A percentile compares a stretch with the other conserved stretches of the same genome.
Evolutionary conservation across 1,284 basidiomycete genomes (phyloP).

Genomic region (Papiliotrema laurentii): DNA sequence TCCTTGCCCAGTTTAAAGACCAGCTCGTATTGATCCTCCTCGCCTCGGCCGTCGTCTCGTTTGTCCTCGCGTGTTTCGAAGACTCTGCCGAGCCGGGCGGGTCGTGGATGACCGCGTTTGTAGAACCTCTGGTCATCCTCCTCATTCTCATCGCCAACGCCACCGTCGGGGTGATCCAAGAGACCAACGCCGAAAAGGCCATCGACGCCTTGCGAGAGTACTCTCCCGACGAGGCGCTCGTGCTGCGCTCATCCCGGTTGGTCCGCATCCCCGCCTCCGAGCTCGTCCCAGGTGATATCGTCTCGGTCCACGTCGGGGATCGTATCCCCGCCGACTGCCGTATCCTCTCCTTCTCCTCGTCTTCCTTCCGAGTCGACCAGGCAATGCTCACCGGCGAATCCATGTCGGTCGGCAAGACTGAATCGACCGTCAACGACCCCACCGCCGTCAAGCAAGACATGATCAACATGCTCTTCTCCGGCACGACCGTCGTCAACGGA

Average conservation of each 20-base stretch:
- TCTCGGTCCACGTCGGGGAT: constrained; percentile 85
- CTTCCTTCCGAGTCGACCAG: constrained; percentile 85
- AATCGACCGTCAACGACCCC: constrained; percentile 61
- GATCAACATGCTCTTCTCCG: constrained; percentile 90
- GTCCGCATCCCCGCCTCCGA: constrained; percentile 72
- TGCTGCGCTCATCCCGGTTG: constrained; percentile 69
- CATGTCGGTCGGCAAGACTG: constrained; percentile 74
- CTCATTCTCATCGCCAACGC: constrained; percentile 92
- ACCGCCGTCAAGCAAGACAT: constrained; percentile 92
- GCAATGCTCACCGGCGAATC: constrained; percentile 93
- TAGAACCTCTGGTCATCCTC: constrained; percentile 87
- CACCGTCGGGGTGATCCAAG: constrained; percentile 89
- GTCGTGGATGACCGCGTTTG: constrained; percentile 67
- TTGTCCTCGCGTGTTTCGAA: constrained; percentile 81
- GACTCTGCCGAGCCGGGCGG: constrained; percentile 58
- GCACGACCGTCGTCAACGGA: constrained; percentile 90
- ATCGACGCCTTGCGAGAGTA: constrained; percentile 94
- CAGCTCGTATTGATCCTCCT: constrained; percentile 92
- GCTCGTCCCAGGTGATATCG: constrained; percentile 89
- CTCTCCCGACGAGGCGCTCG: constrained; percentile 89
- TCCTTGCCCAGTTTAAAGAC: constrained; percentile 97
- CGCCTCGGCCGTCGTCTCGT: constrained; percentile 83
- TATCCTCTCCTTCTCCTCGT: constrained; percentile 75
- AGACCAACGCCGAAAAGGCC: constrained; percentile 88
- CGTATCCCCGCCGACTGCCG: constrained; percentile 91